These are phyloP conservation scores for Sclerotinia borealis DNA, from an alignment of 2,329 filamentous ascomycete species.

Conservation along the genomic window DNA sequence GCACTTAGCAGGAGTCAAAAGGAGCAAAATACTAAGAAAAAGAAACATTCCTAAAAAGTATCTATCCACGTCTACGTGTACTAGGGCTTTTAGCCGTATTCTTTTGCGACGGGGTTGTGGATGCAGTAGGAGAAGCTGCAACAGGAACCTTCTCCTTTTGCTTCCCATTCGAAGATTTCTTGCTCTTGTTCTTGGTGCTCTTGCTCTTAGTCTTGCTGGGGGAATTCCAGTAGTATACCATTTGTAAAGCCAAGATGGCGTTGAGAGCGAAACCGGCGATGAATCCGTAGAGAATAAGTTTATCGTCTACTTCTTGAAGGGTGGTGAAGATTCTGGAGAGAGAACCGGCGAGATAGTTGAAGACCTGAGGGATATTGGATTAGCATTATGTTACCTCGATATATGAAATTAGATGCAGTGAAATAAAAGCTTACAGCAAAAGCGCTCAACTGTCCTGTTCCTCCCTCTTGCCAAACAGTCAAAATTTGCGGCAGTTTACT, in stretches of 20 bases:
- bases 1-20: slow-evolving; percentile 23
- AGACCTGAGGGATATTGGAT: slow-evolving; percentile 57
- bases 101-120: slow-evolving; percentile 11
- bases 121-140: slow-evolving; percentile 14
- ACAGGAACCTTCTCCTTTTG: slow-evolving; percentile 31
- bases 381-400: not conserved
- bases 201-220: slow-evolving; percentile 30
- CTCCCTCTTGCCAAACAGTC: slow-evolving; percentile 76
- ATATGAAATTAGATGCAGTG: not conserved
- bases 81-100: slow-evolving; percentile 27
- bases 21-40: not conserved
- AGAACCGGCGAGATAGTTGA: slow-evolving; percentile 94
- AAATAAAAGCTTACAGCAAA: slow-evolving; percentile 65
- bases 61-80: slow-evolving; percentile 30
- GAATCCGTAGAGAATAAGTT: slow-evolving; percentile 92
- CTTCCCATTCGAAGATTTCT: slow-evolving; percentile 36
- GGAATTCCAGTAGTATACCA: slow-evolving; percentile 94
- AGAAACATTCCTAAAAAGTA: not conserved
- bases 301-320: slow-evolving; percentile 93
- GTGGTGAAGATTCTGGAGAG: slow-evolving; percentile 96
- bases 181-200: slow-evolving; percentile 11
- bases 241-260: slow-evolving; percentile 76
- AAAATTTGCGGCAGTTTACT: slow-evolving; percentile 93
- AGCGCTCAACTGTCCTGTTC: slow-evolving; percentile 91
- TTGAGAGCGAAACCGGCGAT: slow-evolving; percentile 89